These are phyloP conservation scores for Vitis rupestris DNA, from an alignment of 164 flowering plant genomes.

Conservation along the genomic window DNA sequence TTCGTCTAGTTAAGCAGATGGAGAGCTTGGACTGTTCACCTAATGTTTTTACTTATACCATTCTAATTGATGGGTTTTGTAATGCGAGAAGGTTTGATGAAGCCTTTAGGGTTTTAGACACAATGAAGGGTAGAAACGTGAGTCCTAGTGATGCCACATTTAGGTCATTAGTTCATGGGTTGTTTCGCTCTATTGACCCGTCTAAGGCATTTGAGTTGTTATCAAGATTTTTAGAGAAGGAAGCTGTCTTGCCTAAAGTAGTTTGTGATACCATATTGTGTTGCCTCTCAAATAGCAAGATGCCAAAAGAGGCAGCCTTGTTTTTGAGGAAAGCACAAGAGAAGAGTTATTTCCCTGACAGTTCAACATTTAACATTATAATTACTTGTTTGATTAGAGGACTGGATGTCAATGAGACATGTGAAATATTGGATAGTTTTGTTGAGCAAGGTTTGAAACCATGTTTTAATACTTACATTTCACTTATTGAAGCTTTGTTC, in stretches of 20 bases:
- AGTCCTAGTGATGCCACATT: conserved; percentile 76
- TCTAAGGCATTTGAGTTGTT: conserved; percentile 53
- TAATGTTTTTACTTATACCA: conserved; percentile 82
- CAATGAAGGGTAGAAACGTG: conserved; percentile 65
- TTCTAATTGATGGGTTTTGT: conserved; percentile 78
- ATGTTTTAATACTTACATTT: conserved; percentile 50
- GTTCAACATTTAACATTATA: conserved; percentile 46
- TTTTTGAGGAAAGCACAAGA: conserved; percentile 41
- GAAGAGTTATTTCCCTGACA: conserved; percentile 60
- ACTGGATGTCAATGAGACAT: conserved; percentile 48
- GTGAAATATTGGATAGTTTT: conserved; percentile 50
- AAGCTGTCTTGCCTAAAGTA: conserved; percentile 36
- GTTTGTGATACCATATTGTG: conserved; percentile 55
- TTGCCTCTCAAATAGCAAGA: conserved; percentile 55
- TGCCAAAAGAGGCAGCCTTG: conserved; percentile 57
- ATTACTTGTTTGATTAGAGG: conserved; percentile 62
- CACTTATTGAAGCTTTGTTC: conserved; percentile 48
- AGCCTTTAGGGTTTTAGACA: conserved; percentile 58
- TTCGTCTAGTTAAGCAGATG: conserved; percentile 85
- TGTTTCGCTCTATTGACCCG: conserved; percentile 52
- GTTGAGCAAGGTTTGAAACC: conserved; percentile 46
- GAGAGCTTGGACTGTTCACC: conserved; percentile 51
- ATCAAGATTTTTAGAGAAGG: conserved; percentile 36
- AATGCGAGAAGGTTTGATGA: conserved; percentile 72
- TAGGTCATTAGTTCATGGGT: conserved; percentile 84